These are phyloP conservation scores for Leishmania guyanensis DNA, from an alignment of 208 protist species.

Conservation along the genomic window DNA sequence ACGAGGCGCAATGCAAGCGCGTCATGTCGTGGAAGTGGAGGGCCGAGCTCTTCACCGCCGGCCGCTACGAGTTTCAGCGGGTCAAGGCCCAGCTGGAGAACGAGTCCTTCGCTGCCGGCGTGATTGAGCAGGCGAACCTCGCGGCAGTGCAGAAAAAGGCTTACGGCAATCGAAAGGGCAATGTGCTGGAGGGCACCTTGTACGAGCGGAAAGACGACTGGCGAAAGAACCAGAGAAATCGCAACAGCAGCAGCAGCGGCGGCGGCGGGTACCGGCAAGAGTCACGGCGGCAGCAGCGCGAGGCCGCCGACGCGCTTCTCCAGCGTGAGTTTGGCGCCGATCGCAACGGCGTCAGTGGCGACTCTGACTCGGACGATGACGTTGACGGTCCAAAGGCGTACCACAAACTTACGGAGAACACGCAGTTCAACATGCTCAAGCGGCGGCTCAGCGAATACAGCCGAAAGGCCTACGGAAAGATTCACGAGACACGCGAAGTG, in stretches of 20 bases:
- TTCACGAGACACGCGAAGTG: constrained; percentile 93
- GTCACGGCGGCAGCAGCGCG: constrained; percentile 55
- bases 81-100: constrained; percentile 96
- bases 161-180: constrained; percentile 91
- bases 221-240: constrained; percentile 36
- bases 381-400: constrained; percentile 69
- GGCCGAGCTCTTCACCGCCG: constrained; percentile 97
- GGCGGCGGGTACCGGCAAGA: constrained; percentile 77
- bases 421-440: constrained; percentile 94
- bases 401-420: constrained; percentile 88
- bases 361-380: constrained; percentile 39
- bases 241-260: neutral
- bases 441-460: constrained; percentile 97
- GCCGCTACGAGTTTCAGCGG: constrained; percentile 93
- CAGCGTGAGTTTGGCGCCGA: constrained; percentile 35
- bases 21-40: constrained; percentile 99
- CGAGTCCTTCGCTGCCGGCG: constrained; percentile 89
- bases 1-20: constrained; percentile 95
- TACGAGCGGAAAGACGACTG: constrained; percentile 78
- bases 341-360: constrained; percentile 20
- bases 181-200: constrained; percentile 87
- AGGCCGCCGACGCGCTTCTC: constrained; percentile 69
- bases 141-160: constrained; percentile 90
- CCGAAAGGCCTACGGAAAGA: constrained; percentile 97
- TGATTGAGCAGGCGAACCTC: constrained; percentile 85